Conservation (phyloP, 2,329 filamentous ascomycete genomes). For the Aspergillus ibericus region DNA sequence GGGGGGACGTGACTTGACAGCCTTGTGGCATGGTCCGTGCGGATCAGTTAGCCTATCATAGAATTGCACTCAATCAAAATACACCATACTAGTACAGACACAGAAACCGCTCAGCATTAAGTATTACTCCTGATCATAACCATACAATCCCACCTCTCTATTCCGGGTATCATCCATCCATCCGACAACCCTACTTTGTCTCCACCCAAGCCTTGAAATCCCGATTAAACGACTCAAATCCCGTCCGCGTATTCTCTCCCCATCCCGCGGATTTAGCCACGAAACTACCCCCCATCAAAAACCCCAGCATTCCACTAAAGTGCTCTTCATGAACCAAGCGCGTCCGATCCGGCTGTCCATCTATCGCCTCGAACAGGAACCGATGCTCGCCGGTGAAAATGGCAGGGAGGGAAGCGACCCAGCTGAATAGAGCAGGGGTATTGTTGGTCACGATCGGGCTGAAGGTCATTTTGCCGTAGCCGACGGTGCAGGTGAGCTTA, state of each 20-base stretch:
- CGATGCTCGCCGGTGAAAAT: slow-evolving; percentile 9
- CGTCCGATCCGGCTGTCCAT: neutral
- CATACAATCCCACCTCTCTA: no score
- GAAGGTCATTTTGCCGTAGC: slow-evolving; percentile 13
- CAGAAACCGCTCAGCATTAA: no score
- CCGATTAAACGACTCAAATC: slow-evolving; percentile 6
- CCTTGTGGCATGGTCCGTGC: no score
- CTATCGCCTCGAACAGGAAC: slow-evolving; percentile 6
- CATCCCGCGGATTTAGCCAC: neutral
- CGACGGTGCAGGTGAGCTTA: neutral
- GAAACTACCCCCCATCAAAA: slow-evolving; percentile 8
- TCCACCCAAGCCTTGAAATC: slow-evolving; percentile 13
- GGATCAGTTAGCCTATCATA: no score
- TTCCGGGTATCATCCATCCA: no score
- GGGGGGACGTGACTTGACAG: no score
- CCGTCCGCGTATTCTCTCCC: neutral
- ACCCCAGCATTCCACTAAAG: slow-evolving; percentile 6
- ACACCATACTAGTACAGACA: no score
- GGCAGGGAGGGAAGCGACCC: slow-evolving; percentile 3
- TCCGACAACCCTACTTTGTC: neutral
- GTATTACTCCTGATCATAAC: no score
- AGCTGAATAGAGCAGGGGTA: neutral
- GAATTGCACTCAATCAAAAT: no score
- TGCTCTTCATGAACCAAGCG: slow-evolving; percentile 9
- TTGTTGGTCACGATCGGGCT: neutral